These are phyloP conservation scores for Citrullus mucosospermus DNA, from an alignment of 306 rosid genomes.

Conservation along the genomic window DNA sequence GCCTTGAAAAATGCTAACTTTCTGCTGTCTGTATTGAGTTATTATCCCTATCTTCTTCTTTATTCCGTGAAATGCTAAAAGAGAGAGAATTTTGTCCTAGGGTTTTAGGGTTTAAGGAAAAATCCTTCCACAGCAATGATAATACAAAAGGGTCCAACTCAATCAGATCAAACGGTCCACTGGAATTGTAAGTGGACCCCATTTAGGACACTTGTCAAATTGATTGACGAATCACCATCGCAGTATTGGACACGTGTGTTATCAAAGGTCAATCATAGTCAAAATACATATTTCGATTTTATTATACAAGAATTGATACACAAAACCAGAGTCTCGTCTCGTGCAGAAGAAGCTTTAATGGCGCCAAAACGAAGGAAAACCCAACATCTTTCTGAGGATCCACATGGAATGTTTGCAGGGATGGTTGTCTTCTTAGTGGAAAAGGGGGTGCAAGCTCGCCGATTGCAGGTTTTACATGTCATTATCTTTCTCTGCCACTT, in stretches of 20 bases:
- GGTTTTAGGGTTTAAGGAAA: neutral
- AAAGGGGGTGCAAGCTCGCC: constrained; percentile 63
- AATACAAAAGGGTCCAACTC: neutral
- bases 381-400: constrained; percentile 17
- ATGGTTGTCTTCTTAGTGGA: constrained; percentile 49
- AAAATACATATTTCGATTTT: neutral
- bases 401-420: constrained; percentile 53
- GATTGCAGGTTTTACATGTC: constrained; percentile 44
- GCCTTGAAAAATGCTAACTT: neutral
- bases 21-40: neutral
- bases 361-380: constrained; percentile 53
- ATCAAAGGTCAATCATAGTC: neutral
- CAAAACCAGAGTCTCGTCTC: neutral
- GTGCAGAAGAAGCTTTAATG: constrained; percentile 22
- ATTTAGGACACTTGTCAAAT: neutral
- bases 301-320: neutral
- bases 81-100: neutral
- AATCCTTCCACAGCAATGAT: neutral
- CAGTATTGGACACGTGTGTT: constrained; percentile 1
- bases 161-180: neutral
- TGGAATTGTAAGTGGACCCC: neutral
- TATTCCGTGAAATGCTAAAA: neutral
- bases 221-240: neutral
- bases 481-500: neutral
- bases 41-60: constrained; percentile 1